Evolutionary conservation across 257 asterid species (phyloP), one percentile per base, ranked within the genome.

Genomic region (Forsythia viridissima): DNA sequence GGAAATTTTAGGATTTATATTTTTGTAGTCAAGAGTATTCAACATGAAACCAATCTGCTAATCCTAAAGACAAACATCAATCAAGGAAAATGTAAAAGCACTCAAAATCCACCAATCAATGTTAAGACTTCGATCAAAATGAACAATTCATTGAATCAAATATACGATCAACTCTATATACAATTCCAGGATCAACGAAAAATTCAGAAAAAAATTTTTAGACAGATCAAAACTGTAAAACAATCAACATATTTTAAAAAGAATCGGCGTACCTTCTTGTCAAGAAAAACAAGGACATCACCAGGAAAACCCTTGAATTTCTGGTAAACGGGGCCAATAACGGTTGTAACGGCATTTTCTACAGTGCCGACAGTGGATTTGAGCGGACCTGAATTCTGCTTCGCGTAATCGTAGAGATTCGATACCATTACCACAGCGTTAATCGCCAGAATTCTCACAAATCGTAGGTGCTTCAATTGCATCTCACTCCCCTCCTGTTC

Each of bases 301-400:
- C 57, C 79, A 34, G 95, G 95, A 88, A 90, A 77, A 55, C 83
- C 86, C 72, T 87, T 87, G 77, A 88, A 78, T 37, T 80, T 87
- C 38, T 84, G 83, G 74, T 83, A 92, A 38, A 91, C 92, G 6
- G 98, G 98, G 18, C 79, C 78, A 0, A 83, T 88, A 4, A 82
- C 92, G 13, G 91, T 76, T 0, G 87, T 71, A 4, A 90, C 97
- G 78, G 95, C 88, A 71, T 87, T 86, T 69, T 94, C 98, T 21
- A 90, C 94, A 3, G 79, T 81, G 7, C 67, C 88, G 7, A 92
- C 71, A 18, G 90, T 76, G 73, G 97, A 82, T 89, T 87, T 94
- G 39, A 92, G 85, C 39, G 96, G 71, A 51, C 97, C 96, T 6
- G 92, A 88, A 59, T 86, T 94, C 44, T 85, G 86, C 84, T 90